Percentiles rank a stretch among this genome's conserved stretches.
phyloP scores from a whole-genome alignment of 441 rosid species.

The Dalechampia spathulata region DNA sequence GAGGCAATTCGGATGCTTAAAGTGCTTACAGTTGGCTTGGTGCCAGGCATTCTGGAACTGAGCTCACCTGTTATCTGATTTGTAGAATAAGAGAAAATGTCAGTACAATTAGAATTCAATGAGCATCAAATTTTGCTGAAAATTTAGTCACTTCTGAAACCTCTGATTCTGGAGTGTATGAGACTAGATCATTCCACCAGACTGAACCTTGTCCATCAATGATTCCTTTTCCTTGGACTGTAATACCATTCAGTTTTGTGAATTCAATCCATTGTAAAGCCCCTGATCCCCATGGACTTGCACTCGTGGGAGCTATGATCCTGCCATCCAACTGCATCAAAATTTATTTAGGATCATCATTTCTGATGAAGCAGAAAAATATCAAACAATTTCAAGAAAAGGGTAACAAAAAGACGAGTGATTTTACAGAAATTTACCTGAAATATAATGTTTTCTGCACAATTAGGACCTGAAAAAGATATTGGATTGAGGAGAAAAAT shows the following conservation, averaged over 20 bases:
- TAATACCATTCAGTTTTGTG: constrained; percentile 55
- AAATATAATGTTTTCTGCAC: constrained; percentile 60
- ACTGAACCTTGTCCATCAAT: constrained; percentile 85
- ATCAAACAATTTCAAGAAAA: neutral
- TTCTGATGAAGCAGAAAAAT: neutral
- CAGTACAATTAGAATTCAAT: constrained; percentile 28
- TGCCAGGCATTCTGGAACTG: constrained; percentile 55
- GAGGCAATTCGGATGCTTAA: too few species aligned
- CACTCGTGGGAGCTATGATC: constrained; percentile 59
- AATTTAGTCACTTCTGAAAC: constrained; percentile 20
- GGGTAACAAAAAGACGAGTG: neutral
- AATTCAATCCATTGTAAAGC: constrained; percentile 76
- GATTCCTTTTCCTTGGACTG: constrained; percentile 59
- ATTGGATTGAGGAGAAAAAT: constrained; percentile 61
- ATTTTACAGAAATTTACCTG: constrained; percentile 41
- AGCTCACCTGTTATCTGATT: constrained; percentile 46
- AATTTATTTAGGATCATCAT: neutral
- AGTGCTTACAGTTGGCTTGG: constrained; percentile 77
- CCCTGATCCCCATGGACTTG: constrained; percentile 54
- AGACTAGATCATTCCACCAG: constrained; percentile 71
- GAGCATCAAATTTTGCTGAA: constrained; percentile 18
- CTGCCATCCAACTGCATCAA: constrained; percentile 74
- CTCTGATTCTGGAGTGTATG: constrained; percentile 36
- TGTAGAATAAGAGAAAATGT: constrained; percentile 6
- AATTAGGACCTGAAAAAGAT: constrained; percentile 71